Conservation (phyloP, 805 yeast species). For the Nakazawaea populi region DNA sequence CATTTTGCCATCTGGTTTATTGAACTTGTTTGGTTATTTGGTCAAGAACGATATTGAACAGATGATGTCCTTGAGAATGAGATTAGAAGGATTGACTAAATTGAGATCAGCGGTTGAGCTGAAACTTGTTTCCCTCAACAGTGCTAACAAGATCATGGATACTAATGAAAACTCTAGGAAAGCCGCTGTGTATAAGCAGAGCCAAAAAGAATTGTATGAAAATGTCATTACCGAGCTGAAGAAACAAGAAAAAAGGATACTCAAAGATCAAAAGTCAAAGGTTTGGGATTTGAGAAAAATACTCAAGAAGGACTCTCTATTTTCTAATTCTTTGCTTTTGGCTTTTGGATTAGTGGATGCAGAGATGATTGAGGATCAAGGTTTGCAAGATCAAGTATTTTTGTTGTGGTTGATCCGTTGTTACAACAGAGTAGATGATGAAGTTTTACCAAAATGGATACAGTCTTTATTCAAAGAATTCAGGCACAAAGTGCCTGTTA, state of each 20-base stretch:
- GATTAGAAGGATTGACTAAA: conserved; percentile 56
- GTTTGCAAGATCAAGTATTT: conserved; percentile 52
- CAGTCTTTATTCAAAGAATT: conserved; percentile 27
- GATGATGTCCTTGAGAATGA: conserved; percentile 40
- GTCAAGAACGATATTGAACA: conserved; percentile 43
- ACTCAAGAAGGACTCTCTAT: conserved; percentile 41
- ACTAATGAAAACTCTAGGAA: conserved; percentile 15
- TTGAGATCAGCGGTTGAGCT: conserved; percentile 46
- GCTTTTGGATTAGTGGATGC: conserved; percentile 52
- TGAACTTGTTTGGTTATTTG: conserved; percentile 48
- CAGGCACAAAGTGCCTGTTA: conserved; percentile 28
- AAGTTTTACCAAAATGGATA: conserved; percentile 49
- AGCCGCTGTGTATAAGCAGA: conserved; percentile 29
- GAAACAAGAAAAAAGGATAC: conserved; percentile 32
- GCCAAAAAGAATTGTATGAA: conserved; percentile 34
- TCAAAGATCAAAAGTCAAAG: conserved; percentile 27
- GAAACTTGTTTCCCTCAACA: conserved; percentile 33
- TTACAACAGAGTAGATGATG: conserved; percentile 35
- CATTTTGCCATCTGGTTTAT: conserved; percentile 37
- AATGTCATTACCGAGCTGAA: conserved; percentile 34
- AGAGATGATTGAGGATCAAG: conserved; percentile 42
- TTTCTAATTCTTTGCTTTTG: conserved; percentile 48
- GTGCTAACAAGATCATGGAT: neutral
- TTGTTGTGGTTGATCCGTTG: conserved; percentile 60
- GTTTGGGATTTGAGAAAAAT: conserved; percentile 33